phyloP scores from a whole-genome alignment of 106 monocot genomes.

The Dendrobium catenatum region DNA sequence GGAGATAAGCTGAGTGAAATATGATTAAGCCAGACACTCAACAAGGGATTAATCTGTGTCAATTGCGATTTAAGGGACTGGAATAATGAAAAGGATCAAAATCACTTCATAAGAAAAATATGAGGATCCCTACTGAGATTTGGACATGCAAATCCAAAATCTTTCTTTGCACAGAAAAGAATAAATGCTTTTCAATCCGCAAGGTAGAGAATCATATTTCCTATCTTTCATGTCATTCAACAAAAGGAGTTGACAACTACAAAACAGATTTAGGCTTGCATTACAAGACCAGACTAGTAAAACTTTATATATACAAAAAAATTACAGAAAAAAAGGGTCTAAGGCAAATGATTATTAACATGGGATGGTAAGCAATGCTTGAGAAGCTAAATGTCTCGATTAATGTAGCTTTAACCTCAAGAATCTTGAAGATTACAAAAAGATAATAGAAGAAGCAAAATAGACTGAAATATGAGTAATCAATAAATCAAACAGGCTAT shows the following conservation, averaged over 20 bases:
- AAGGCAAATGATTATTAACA: background rate
- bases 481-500: background rate
- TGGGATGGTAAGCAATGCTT: background rate
- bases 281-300: background rate
- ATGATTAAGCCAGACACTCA: background rate
- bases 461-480: background rate
- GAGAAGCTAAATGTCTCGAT: background rate
- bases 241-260: background rate
- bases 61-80: background rate
- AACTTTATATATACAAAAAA: background rate
- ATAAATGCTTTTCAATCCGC: background rate
- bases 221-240: background rate
- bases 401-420: background rate
- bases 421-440: background rate
- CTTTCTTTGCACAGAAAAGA: background rate
- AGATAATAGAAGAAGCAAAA: background rate
- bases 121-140: background rate
- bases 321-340: background rate
- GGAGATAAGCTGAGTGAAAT: background rate
- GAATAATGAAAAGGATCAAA: background rate
- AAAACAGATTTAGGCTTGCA: background rate
- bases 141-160: background rate
- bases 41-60: background rate
- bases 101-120: background rate
- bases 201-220: background rate